Evolutionary conservation across 2,329 filamentous ascomycete genomes (phyloP), one percentile per base, ranked within the genome.

Genomic region (Pestalotiopsis sp.): DNA sequence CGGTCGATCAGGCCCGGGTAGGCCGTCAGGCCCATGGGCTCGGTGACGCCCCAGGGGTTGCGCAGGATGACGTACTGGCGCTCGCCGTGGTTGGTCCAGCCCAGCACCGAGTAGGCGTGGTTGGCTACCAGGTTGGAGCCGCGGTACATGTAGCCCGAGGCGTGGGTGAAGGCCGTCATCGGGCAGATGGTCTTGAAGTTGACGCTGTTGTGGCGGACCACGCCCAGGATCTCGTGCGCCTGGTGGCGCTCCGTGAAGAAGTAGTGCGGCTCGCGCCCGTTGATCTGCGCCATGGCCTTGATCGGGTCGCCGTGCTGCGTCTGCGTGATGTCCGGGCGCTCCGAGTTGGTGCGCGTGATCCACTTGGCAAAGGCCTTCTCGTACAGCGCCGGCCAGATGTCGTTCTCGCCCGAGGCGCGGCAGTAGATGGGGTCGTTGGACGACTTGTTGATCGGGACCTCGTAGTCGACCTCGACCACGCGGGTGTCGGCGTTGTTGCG

Each of bases 341-440:
- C 74, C 0, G 73, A 73, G 60, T 72, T 72, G 71, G 69, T 69
- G 23, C 71, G 70, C 12, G 75, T 78, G 70, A 83, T 76, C 83
- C 83, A 84, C 75, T 82, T 82, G 72, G 83, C 77, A 68, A 84
- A 84, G 14, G 82, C 83, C 79, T 84, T 84, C 77, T 84, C 83
- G 75, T 84, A 84, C 59, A 84, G 76, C 31, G 79, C 75, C 1
- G 83, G 82, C 83, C 82, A 84, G 69, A 83, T 78, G 71, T 83
- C 81, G 68, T 77, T 77, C 14, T 78, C 78, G 71, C 82, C 80
- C 69, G 76, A 79, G 14, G 82, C 79, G 70, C 78, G 81, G 72
- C 79, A 81, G 76, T 83, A 84, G 27, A 83, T 70, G 27, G 80
- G 80, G 73, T 79, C 75, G 72, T 80, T 79, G 76, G 77, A 80